Percentiles rank a stretch among this genome's conserved stretches.
These are phyloP conservation scores for Candida maesae DNA, from an alignment of 805 yeast genomes.

Conservation along the genomic window DNA sequence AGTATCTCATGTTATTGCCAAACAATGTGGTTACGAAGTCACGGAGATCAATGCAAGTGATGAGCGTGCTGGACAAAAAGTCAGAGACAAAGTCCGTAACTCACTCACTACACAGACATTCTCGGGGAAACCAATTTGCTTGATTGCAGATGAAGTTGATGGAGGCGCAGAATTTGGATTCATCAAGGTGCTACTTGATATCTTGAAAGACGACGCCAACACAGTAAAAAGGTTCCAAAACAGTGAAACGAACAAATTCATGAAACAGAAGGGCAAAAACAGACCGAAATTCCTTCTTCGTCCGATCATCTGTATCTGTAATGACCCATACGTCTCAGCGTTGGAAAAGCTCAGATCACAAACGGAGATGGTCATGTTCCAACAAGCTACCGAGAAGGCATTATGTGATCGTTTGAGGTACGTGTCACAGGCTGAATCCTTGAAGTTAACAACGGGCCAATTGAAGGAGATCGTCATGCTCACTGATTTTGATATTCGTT, in stretches of 20 bases:
- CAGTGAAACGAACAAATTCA: conserved; percentile 24
- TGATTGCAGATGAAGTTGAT: conserved; percentile 89
- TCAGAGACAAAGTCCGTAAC: conserved; percentile 52
- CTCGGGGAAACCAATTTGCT: conserved; percentile 71
- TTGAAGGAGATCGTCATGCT: conserved; percentile 63
- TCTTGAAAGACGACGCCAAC: conserved; percentile 53
- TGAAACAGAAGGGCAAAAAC: conserved; percentile 30
- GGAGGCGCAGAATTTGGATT: conserved; percentile 68
- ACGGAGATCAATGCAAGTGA: conserved; percentile 87
- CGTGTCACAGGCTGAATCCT: conserved; percentile 52
- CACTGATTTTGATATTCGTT: conserved; percentile 80
- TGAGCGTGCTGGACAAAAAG: conserved; percentile 59
- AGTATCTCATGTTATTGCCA: conserved; percentile 79
- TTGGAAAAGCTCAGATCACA: conserved; percentile 70
- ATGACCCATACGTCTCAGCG: conserved; percentile 73
- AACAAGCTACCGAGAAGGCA: conserved; percentile 48
- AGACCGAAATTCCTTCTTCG: conserved; percentile 50
- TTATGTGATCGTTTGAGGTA: conserved; percentile 45
- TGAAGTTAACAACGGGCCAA: conserved; percentile 44
- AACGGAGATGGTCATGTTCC: conserved; percentile 69
- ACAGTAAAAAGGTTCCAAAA: conserved; percentile 38
- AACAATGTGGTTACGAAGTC: conserved; percentile 74
- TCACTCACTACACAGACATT: conserved; percentile 65
- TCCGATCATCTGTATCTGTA: conserved; percentile 91
- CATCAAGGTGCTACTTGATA: conserved; percentile 51